Evolutionary conservation across 1,284 basidiomycete species (phyloP).

Genomic region (Flammula alnicola): DNA sequence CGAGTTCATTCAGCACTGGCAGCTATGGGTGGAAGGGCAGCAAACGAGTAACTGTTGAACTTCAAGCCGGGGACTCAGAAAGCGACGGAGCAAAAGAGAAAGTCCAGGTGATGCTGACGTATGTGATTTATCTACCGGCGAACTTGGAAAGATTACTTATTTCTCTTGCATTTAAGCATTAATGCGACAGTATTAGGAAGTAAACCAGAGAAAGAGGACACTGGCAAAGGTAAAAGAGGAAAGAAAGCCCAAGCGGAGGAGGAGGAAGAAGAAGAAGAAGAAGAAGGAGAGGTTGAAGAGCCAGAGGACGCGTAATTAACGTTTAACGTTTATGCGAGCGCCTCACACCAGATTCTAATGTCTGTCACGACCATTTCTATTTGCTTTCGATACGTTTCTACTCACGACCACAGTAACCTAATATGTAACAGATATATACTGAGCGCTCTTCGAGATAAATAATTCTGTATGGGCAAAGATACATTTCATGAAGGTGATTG

Average conservation of each 20-base stretch:
- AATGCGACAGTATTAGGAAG: constrained; percentile 80
- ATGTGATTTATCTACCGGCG: constrained; percentile 32
- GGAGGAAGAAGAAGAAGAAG: constrained; percentile 27
- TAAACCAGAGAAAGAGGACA: constrained; percentile 49
- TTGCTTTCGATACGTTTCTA: too few species aligned
- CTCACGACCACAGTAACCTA: too few species aligned
- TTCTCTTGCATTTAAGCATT: constrained; percentile 53
- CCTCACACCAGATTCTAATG: neutral
- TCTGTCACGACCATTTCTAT: too few species aligned
- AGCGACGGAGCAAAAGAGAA: constrained; percentile 61
- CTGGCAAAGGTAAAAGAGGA: constrained; percentile 30
- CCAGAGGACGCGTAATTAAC: constrained; percentile 9
- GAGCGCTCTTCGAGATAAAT: too few species aligned
- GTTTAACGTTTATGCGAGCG: neutral
- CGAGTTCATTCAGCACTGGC: constrained; percentile 68
- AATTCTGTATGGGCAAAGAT: too few species aligned
- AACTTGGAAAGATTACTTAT: neutral
- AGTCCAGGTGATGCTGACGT: constrained; percentile 79
- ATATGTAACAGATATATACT: too few species aligned
- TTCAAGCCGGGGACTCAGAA: constrained; percentile 48
- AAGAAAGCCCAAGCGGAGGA: constrained; percentile 33
- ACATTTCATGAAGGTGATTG: too few species aligned
- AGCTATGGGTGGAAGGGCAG: constrained; percentile 84
- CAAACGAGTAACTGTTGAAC: constrained; percentile 67
- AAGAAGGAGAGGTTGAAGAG: constrained; percentile 16